Evolutionary conservation across 2,329 filamentous ascomycete genomes (phyloP), one percentile per base, ranked within the genome.

Genomic region (Ramichloridium luteum): DNA sequence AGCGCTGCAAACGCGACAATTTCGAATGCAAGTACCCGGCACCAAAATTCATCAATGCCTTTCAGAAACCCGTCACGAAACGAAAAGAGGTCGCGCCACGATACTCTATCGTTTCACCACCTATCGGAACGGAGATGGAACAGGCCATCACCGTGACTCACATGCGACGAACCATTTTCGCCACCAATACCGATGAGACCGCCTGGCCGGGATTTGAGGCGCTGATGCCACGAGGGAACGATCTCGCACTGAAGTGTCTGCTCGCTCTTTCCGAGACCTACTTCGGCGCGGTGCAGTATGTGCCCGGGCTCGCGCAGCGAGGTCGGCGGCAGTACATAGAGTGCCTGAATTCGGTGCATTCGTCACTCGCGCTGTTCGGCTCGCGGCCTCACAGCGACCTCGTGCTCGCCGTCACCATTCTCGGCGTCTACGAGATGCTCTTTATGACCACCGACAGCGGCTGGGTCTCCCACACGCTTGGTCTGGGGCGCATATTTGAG

Each of bases 41-140:
- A n/a, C 20, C 20, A 8, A 23, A 23, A 23, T 23, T 23, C 20
- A 23, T 23, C n/a, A 23, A 23, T 23, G 20, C n/a, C 20, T 23
- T 23, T n/a, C 20, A 23, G n/a, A 23, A 23, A n/a, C 20, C 20
- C 8, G 8, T n/a, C n/a, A n/a, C 20, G 8, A 23, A n/a, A 8
- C 8, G n/a, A 8, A n/a, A 23, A 23, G 20, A 8, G 20, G 8
- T 8, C 8, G 8, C 8, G 20, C 8, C 8, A 8, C 20, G 20
- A 8, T 8, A n/a, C 20, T n/a, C n/a, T 23, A n/a, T n/a, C n/a
- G 8, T 23, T 8, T 8, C 20, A n/a, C 20, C 20, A n/a, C 20
- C 20, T 8, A 23, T 23, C 8, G 20, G 20, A 23, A 23, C 8
- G 8, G 20, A 23, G 8, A n/a, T n/a, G n/a, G 20, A 23, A 23